These are phyloP conservation scores for Camelina sativa DNA, from an alignment of 345 rosid species.

Conservation along the genomic window DNA sequence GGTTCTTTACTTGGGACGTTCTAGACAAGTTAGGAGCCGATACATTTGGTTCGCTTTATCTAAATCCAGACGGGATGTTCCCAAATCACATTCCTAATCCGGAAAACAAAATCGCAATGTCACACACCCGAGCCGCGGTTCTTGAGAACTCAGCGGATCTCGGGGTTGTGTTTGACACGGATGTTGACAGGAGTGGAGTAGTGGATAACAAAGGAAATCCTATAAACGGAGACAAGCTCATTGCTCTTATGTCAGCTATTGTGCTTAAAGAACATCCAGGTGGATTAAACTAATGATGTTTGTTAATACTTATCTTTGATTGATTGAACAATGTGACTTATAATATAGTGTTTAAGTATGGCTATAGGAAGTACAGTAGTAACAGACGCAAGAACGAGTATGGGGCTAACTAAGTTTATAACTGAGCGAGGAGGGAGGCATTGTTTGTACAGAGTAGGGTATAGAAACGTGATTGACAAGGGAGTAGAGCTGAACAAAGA, in stretches of 20 bases:
- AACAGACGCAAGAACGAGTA: conserved; percentile 91
- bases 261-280: conserved; percentile 84
- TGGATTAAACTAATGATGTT: conserved; percentile 27
- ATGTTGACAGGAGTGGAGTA: conserved; percentile 91
- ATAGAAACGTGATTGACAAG: conserved; percentile 89
- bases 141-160: conserved; percentile 74
- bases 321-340: neutral
- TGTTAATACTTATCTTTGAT: neutral
- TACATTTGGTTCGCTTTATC: conserved; percentile 83
- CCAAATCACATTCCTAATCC: conserved; percentile 97
- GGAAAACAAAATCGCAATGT: conserved; percentile 85
- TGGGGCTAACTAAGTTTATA: conserved; percentile 72
- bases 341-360: neutral
- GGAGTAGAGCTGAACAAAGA: conserved; percentile 79
- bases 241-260: conserved; percentile 86
- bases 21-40: conserved; percentile 91
- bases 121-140: conserved; percentile 79
- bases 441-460: conserved; percentile 90
- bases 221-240: conserved; percentile 87
- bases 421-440: conserved; percentile 78
- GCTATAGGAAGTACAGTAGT: conserved; percentile 57
- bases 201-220: conserved; percentile 83
- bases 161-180: conserved; percentile 96
- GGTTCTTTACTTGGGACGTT: conserved; percentile 89
- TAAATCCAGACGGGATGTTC: conserved; percentile 91